A percentile compares a stretch with the other conserved stretches of the same genome.
Evolutionary conservation across 192 early-diverging fungal species (phyloP).

Genomic region (Radiomyces spectabilis): DNA sequence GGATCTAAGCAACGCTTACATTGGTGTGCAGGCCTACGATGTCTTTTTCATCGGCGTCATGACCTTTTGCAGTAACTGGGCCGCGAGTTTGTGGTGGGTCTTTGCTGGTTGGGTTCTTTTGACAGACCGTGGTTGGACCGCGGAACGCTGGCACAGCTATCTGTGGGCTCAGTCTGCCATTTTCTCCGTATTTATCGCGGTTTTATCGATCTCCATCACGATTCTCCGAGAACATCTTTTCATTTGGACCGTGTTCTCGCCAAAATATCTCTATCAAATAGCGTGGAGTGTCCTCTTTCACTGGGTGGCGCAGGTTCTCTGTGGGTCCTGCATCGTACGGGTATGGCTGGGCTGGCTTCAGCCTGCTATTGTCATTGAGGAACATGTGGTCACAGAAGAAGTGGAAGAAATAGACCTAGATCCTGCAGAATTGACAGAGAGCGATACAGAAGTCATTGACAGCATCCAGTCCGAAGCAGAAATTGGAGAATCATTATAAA

Average conservation of each 20-base stretch:
- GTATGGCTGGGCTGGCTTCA: conserved; percentile 13
- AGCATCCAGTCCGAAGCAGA: no score
- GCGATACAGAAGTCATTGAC: no score
- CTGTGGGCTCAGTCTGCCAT: conserved; percentile 14
- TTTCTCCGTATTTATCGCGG: conserved; percentile 32
- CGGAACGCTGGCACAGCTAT: conserved; percentile 7
- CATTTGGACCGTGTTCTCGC: conserved; percentile 82
- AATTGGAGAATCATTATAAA: no score
- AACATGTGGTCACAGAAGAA: background rate
- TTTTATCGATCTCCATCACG: conserved; percentile 56
- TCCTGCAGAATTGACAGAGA: no score
- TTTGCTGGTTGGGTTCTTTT: conserved; percentile 29
- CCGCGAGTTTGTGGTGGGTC: conserved; percentile 62
- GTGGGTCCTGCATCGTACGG: conserved; percentile 11
- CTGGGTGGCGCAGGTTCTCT: conserved; percentile 25
- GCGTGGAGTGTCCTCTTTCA: conserved; percentile 52
- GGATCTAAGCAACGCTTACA: conserved; percentile 72
- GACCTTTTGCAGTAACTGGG: conserved; percentile 68
- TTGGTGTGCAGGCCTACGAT: conserved; percentile 61
- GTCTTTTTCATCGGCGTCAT: conserved; percentile 51
- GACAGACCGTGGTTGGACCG: conserved; percentile 3
- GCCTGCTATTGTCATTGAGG: no score
- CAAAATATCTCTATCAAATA: conserved; percentile 70
- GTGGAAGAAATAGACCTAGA: background rate
- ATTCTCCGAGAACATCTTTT: conserved; percentile 63